Conservation (phyloP, 345 rosid species). For the Melaleuca alternifolia region DNA sequence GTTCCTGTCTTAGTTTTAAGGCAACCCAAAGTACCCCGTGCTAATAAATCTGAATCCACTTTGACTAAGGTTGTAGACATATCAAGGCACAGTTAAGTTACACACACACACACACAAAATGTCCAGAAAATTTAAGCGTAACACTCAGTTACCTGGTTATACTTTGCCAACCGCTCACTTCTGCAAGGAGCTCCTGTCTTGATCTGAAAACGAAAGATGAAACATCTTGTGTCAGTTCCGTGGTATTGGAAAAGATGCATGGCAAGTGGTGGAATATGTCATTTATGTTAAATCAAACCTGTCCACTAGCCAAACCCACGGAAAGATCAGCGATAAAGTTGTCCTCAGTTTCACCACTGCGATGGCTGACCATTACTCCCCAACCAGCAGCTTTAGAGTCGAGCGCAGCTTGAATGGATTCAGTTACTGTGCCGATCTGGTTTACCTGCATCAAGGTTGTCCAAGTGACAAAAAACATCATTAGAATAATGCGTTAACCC, state of each 20-base stretch:
- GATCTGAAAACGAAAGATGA: conserved; percentile 35
- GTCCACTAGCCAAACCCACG: conserved; percentile 95
- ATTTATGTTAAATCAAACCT: conserved; percentile 31
- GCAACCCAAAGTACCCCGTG: background rate
- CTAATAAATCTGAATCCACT: background rate
- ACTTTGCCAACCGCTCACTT: conserved; percentile 93
- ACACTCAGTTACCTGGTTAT: conserved; percentile 65
- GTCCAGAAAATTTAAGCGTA: background rate
- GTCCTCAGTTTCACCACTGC: conserved; percentile 98
- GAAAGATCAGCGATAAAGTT: conserved; percentile 94
- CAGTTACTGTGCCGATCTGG: conserved; percentile 96
- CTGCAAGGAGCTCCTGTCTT: conserved; percentile 99
- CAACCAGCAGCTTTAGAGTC: conserved; percentile 99
- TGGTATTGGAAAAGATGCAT: background rate
- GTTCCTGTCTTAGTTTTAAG: background rate
- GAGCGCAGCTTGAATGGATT: conserved; percentile 87
- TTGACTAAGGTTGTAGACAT: background rate
- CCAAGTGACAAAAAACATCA: background rate
- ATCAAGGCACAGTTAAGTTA: background rate
- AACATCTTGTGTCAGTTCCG: background rate
- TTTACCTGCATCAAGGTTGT: conserved; percentile 50
- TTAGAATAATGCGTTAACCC: background rate
- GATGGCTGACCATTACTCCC: conserved; percentile 99
- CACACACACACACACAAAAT: background rate
- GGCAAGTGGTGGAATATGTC: background rate